Evolutionary conservation across 2,329 filamentous ascomycete species (phyloP).

Genomic region (Tolypocladium inflatum): DNA sequence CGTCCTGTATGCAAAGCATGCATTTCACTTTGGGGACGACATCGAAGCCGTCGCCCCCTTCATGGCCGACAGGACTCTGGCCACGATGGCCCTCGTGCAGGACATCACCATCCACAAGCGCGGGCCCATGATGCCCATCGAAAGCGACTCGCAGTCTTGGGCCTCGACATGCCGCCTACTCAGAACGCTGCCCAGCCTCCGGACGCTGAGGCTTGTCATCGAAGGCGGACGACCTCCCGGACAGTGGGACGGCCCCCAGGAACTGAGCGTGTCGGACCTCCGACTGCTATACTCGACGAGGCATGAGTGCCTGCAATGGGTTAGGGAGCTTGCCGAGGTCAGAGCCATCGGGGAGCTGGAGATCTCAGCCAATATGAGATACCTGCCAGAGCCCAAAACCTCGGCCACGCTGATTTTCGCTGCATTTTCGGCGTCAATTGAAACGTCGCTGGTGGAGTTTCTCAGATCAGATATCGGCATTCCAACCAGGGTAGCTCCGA

Average conservation of each 20-base stretch:
- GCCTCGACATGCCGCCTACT: conserved; percentile 43
- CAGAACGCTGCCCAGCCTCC: conserved; percentile 25
- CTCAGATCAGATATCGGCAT: conserved; percentile 23
- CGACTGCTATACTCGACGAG: conserved; percentile 31
- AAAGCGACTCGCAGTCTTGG: conserved; percentile 36
- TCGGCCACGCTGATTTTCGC: conserved; percentile 48
- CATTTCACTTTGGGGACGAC: conserved; percentile 49
- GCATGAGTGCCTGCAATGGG: conserved; percentile 47
- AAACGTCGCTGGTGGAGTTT: conserved; percentile 45
- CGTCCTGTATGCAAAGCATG: conserved; percentile 44
- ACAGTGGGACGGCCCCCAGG: conserved; percentile 37
- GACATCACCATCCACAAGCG: conserved; percentile 45
- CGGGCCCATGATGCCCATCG: conserved; percentile 31
- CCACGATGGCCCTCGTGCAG: conserved; percentile 35
- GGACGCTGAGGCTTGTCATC: conserved; percentile 38
- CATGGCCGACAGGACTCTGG: conserved; percentile 43
- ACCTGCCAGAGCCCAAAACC: conserved; percentile 41
- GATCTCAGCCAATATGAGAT: conserved; percentile 42
- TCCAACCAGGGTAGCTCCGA: conserved; percentile 8
- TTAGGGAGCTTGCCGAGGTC: conserved; percentile 42
- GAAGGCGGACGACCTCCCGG: conserved; percentile 44
- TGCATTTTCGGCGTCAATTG: conserved; percentile 50
- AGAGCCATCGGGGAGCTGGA: conserved; percentile 38
- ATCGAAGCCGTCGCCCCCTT: conserved; percentile 53
- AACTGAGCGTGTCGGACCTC: conserved; percentile 36